Evolutionary conservation across 2,329 filamentous ascomycete genomes (phyloP).

Genomic region (Bipolaris bicolor): DNA sequence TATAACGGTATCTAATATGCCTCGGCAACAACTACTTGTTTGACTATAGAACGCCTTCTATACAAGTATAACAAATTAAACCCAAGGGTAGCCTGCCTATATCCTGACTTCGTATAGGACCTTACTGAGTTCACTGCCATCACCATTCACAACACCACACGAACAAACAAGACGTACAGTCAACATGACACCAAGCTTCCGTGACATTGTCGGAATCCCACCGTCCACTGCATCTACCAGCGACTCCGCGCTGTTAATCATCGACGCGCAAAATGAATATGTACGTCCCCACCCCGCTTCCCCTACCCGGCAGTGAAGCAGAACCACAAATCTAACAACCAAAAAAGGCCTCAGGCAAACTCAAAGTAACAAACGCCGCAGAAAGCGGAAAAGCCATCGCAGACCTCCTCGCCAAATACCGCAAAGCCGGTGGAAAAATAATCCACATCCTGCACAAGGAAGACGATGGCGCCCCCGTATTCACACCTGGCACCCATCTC

Average conservation of each 20-base stretch:
- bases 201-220: conserved; percentile 60
- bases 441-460: conserved; percentile 68
- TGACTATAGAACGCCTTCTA: background rate
- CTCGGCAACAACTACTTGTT: no score
- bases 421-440: conserved; percentile 60
- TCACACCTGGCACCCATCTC: conserved; percentile 66
- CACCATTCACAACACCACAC: background rate
- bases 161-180: background rate
- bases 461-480: conserved; percentile 67
- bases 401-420: conserved; percentile 64
- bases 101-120: background rate
- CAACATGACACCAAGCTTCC: conserved; percentile 48
- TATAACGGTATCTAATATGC: background rate
- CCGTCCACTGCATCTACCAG: conserved; percentile 62
- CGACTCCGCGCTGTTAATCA: conserved; percentile 55
- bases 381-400: conserved; percentile 63
- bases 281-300: conserved; percentile 21
- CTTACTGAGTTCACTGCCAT: background rate
- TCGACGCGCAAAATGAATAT: conserved; percentile 17
- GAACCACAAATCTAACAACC: conserved; percentile 51
- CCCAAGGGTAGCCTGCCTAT: no score
- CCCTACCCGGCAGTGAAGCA: conserved; percentile 54
- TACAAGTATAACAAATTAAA: no score
- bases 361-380: conserved; percentile 62
- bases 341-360: conserved; percentile 56